These are phyloP conservation scores for Termitomyces sp. DNA, from an alignment of 768 basidiomycete genomes.

Conservation along the genomic window DNA sequence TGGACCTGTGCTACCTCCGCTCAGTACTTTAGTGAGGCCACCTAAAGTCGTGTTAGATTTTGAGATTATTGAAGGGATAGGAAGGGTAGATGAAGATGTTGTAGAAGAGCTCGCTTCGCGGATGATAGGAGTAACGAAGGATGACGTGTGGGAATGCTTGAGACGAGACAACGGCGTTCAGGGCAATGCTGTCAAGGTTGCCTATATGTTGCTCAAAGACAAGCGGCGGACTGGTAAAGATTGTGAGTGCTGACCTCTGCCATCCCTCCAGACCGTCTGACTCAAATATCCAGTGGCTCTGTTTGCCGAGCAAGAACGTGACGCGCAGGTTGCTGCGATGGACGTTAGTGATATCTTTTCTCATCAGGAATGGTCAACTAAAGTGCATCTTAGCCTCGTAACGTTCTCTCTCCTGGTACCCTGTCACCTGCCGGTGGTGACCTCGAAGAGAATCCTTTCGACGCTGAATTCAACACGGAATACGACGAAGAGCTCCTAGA, in stretches of 20 bases:
- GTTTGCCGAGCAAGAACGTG: constrained; percentile 83
- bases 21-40: constrained; percentile 69
- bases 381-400: constrained; percentile 52
- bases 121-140: constrained; percentile 72
- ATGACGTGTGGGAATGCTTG: constrained; percentile 86
- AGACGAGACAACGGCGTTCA: constrained; percentile 78
- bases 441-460: constrained; percentile 76
- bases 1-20: constrained; percentile 71
- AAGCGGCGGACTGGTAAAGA: constrained; percentile 82
- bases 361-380: not conserved
- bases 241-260: constrained; percentile 45
- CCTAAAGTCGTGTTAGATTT: constrained; percentile 65
- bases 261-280: not conserved
- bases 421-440: constrained; percentile 61
- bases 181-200: constrained; percentile 94
- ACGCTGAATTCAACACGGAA: constrained; percentile 64
- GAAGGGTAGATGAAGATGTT: constrained; percentile 87
- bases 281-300: constrained; percentile 49
- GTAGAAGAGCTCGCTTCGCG: constrained; percentile 75
- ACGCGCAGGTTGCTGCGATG: constrained; percentile 74
- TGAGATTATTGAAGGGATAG: constrained; percentile 88
- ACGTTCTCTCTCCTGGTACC: constrained; percentile 61
- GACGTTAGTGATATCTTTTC: constrained; percentile 51
- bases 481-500: constrained; percentile 42
- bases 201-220: constrained; percentile 90